Percentiles rank a stretch among this genome's conserved stretches.
These are phyloP conservation scores for Tricholoma terreum DNA, from an alignment of 768 basidiomycete genomes.

Conservation along the genomic window DNA sequence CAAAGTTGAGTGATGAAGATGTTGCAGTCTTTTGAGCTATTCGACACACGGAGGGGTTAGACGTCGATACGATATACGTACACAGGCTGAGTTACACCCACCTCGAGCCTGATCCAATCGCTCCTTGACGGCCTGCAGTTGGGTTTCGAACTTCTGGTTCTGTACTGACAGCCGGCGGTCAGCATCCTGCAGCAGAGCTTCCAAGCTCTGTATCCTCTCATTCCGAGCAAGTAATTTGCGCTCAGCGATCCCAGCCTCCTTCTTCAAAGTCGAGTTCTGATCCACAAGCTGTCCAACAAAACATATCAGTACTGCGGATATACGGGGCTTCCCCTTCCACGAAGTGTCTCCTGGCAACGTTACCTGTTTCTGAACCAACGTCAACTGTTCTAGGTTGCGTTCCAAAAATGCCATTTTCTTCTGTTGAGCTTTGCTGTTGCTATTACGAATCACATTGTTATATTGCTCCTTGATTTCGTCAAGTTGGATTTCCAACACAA, in stretches of 20 bases:
- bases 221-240: conserved; percentile 94
- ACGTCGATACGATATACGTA: background rate
- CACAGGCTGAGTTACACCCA: conserved; percentile 37
- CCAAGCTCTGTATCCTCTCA: conserved; percentile 96
- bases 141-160: conserved; percentile 94
- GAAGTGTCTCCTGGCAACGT: conserved; percentile 12
- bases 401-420: conserved; percentile 99
- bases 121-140: conserved; percentile 89
- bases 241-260: conserved; percentile 95
- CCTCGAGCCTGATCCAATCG: conserved; percentile 91
- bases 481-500: conserved; percentile 97
- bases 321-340: background rate
- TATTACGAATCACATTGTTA: conserved; percentile 96
- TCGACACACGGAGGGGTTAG: conserved; percentile 11
- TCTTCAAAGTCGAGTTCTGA: conserved; percentile 95
- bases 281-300: conserved; percentile 76
- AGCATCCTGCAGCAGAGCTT: conserved; percentile 88
- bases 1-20: conserved; percentile 77
- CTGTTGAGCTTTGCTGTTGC: conserved; percentile 97
- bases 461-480: conserved; percentile 99
- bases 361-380: conserved; percentile 96
- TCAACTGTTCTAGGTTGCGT: conserved; percentile 93
- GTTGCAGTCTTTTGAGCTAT: conserved; percentile 76
- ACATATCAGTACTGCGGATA: conserved; percentile 13
- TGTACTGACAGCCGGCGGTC: conserved; percentile 89